Conservation (phyloP, 1,139 yeast species). For the Pichia sp. region DNA sequence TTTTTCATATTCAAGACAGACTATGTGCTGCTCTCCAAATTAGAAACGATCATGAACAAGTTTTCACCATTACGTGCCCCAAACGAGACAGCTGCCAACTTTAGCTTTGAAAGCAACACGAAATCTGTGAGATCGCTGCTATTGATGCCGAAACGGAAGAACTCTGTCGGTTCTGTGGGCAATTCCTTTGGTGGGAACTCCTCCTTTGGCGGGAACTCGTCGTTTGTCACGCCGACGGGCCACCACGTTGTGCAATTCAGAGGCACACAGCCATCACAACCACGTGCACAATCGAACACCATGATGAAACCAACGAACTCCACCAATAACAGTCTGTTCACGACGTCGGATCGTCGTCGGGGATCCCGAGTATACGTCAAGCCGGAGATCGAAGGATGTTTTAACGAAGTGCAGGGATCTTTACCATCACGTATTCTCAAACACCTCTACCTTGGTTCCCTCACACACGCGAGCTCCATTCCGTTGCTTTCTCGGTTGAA, state of each 20-base stretch:
- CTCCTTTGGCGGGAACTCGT: not conserved
- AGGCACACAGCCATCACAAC: slow-evolving; percentile 15
- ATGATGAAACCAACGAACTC: too few relatives aligned
- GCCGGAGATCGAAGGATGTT: slow-evolving; percentile 20
- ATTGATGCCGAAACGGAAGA: slow-evolving; percentile 21
- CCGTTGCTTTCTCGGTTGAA: slow-evolving; percentile 64
- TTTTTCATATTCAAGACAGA: slow-evolving; percentile 82
- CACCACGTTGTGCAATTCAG: slow-evolving; percentile 31
- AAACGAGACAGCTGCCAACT: slow-evolving; percentile 5
- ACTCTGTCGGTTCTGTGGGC: slow-evolving; percentile 14
- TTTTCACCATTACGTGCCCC: slow-evolving; percentile 46
- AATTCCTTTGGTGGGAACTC: not conserved
- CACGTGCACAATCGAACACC: too few relatives aligned
- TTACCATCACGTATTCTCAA: slow-evolving; percentile 76
- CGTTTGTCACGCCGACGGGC: slow-evolving; percentile 28
- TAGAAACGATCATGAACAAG: slow-evolving; percentile 58
- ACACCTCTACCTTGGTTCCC: slow-evolving; percentile 82
- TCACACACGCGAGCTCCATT: slow-evolving; percentile 76
- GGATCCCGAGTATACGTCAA: too few relatives aligned
- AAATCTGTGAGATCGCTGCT: slow-evolving; percentile 21
- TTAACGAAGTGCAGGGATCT: slow-evolving; percentile 45
- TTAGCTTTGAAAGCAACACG: slow-evolving; percentile 24
- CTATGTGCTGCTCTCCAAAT: slow-evolving; percentile 57
- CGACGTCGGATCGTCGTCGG: too few relatives aligned
- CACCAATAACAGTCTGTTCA: too few relatives aligned